These are phyloP conservation scores for Juglanconis sp. DNA, from an alignment of 2,329 filamentous ascomycete genomes.

Conservation along the genomic window DNA sequence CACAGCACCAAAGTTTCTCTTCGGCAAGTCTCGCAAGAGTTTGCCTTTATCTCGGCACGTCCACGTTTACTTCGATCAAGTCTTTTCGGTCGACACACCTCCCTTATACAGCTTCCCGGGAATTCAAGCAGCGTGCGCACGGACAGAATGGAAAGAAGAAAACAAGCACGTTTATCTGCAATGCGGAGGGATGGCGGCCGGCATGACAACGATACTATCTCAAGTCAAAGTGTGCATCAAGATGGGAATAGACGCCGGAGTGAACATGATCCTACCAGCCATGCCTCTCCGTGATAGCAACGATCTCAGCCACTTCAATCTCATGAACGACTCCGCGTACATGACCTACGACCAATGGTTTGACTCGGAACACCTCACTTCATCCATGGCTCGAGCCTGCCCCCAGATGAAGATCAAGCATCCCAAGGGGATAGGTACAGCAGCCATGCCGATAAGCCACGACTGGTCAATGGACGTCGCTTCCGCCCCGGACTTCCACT, in stretches of 20 bases:
- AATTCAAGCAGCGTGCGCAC: slow-evolving; percentile 18
- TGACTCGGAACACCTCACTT: slow-evolving; percentile 24
- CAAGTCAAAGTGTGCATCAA: slow-evolving; percentile 30
- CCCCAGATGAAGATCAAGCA: slow-evolving; percentile 28
- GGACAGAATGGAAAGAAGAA: slow-evolving; percentile 17
- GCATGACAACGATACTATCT: slow-evolving; percentile 28
- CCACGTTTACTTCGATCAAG: slow-evolving; percentile 29
- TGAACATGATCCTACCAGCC: slow-evolving; percentile 23
- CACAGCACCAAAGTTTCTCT: not conserved
- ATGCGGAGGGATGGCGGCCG: slow-evolving; percentile 27
- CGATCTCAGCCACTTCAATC: slow-evolving; percentile 27
- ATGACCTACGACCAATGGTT: slow-evolving; percentile 29
- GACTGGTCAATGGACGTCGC: slow-evolving; percentile 10
- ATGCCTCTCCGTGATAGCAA: slow-evolving; percentile 27
- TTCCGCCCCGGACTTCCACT: slow-evolving; percentile 1
- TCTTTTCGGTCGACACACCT: slow-evolving; percentile 24
- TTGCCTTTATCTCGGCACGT: slow-evolving; percentile 15
- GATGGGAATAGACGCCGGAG: slow-evolving; percentile 28
- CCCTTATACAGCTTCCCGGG: slow-evolving; percentile 23
- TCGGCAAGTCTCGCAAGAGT: not conserved
- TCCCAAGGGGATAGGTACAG: slow-evolving; percentile 12
- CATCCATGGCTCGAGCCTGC: slow-evolving; percentile 21
- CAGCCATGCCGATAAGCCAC: slow-evolving; percentile 1
- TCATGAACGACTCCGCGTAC: slow-evolving; percentile 24
- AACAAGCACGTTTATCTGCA: slow-evolving; percentile 23